Percentiles rank a stretch among this genome's conserved stretches.
phyloP scores from a whole-genome alignment of 2,329 filamentous ascomycete genomes.

The Albophoma yamanashiensis region DNA sequence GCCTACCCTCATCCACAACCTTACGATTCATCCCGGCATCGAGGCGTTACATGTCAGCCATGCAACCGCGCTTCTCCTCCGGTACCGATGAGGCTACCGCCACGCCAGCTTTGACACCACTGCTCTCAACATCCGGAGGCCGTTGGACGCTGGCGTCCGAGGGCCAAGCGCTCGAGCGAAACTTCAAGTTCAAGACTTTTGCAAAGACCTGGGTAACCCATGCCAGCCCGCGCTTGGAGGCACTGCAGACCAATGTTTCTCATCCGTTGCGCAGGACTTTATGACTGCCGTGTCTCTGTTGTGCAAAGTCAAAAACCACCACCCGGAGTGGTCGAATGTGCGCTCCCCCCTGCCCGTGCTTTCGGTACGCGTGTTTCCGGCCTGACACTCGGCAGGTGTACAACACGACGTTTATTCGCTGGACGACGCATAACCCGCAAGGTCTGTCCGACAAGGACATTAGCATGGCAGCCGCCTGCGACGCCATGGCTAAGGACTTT shows the following conservation, averaged over 20 bases:
- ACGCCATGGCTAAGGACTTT: slow-evolving; percentile 44
- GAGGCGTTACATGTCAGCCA: slow-evolving; percentile 7
- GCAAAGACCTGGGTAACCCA: slow-evolving; percentile 51
- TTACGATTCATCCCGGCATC: slow-evolving; percentile 4
- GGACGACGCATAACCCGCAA: slow-evolving; percentile 59
- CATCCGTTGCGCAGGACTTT: slow-evolving; percentile 45
- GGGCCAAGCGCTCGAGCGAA: slow-evolving; percentile 46
- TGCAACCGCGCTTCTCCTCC: slow-evolving; percentile 29
- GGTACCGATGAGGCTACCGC: slow-evolving; percentile 31
- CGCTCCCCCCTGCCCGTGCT: slow-evolving; percentile 8
- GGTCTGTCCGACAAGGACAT: slow-evolving; percentile 58
- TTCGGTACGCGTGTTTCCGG: neutral
- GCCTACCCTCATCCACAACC: slow-evolving; percentile 2
- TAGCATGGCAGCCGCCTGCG: slow-evolving; percentile 50
- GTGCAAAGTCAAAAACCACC: slow-evolving; percentile 58
- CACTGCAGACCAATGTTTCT: neutral
- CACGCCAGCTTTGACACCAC: slow-evolving; percentile 21
- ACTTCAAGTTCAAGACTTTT: slow-evolving; percentile 55
- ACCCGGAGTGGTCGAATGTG: slow-evolving; percentile 70
- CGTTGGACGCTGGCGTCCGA: slow-evolving; percentile 40
- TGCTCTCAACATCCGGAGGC: slow-evolving; percentile 27
- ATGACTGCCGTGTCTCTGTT: slow-evolving; percentile 62
- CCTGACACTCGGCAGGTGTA: slow-evolving; percentile 39
- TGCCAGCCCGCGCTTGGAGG: neutral
- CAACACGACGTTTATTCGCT: slow-evolving; percentile 59